A percentile compares a stretch with the other conserved stretches of the same genome.
Evolutionary conservation across 2,329 filamentous ascomycete species (phyloP).

Genomic region (Neopestalotiopsis clavispora): DNA sequence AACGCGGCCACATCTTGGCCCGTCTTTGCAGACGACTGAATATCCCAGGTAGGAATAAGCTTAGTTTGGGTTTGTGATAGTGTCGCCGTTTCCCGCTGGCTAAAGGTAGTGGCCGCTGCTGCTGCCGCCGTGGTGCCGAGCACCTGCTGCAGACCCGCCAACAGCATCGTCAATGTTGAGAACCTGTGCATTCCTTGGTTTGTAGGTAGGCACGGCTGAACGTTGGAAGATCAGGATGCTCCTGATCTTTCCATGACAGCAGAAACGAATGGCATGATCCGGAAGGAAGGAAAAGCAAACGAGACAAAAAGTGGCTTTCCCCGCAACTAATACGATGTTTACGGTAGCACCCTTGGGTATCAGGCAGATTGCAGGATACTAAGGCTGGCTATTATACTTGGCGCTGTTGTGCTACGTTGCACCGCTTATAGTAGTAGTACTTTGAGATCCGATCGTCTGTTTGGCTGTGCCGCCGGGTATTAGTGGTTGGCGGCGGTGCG

Average conservation of each 20-base stretch:
- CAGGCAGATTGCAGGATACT: not conserved
- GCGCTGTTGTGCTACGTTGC: not conserved
- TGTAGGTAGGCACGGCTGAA: not conserved
- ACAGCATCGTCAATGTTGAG: not conserved
- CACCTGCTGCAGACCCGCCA: not conserved
- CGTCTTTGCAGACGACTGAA: constrained; percentile 49
- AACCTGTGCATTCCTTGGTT: not conserved
- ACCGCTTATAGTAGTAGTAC: not conserved
- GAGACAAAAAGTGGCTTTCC: not conserved
- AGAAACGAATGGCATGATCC: not conserved
- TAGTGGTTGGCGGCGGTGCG: not conserved
- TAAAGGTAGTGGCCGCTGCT: not conserved
- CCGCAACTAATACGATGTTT: not conserved
- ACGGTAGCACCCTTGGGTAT: not conserved
- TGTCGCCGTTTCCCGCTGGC: not conserved
- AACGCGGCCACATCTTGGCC: constrained; percentile 41
- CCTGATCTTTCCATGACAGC: not conserved
- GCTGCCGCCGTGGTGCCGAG: not conserved
- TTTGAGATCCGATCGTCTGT: too few species aligned
- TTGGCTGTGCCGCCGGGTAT: too few species aligned
- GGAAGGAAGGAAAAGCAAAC: not conserved
- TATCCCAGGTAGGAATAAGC: constrained; percentile 50
- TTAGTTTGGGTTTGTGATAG: not conserved
- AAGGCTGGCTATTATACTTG: not conserved
- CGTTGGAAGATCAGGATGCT: not conserved